A percentile compares a stretch with the other conserved stretches of the same genome.
phyloP scores from a whole-genome alignment of 2,329 filamentous ascomycete species.

The Chalaropsis thielavioides region DNA sequence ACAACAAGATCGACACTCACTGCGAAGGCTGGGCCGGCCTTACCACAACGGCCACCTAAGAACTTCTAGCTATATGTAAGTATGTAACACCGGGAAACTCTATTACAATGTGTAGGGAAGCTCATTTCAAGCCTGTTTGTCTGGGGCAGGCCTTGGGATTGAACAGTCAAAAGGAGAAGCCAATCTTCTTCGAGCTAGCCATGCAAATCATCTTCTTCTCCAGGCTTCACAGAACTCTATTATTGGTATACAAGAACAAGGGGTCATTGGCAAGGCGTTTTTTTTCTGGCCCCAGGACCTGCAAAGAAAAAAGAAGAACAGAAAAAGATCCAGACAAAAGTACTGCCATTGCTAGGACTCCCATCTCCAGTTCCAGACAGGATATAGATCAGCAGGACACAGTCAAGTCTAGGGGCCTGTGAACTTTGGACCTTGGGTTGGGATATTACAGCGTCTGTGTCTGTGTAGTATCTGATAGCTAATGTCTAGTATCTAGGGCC shows the following conservation, averaged over 20 bases:
- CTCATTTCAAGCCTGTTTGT: background rate
- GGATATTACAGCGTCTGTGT: background rate
- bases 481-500: too few relatives aligned
- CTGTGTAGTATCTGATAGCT: background rate
- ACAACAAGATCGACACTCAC: background rate
- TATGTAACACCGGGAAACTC: background rate
- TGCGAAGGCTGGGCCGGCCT: background rate
- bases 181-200: background rate
- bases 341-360: background rate
- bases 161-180: background rate
- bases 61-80: background rate
- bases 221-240: background rate
- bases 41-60: background rate
- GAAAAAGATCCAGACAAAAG: background rate
- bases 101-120: background rate
- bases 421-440: background rate
- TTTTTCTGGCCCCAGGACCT: background rate
- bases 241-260: background rate
- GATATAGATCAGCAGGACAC: background rate
- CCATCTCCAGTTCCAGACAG: background rate
- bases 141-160: background rate
- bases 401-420: background rate
- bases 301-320: background rate
- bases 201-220: background rate
- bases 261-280: background rate